Evolutionary conservation across 148 eudicot species (phyloP), one percentile per base, ranked within the genome.

Genomic region (Talinum fruticosum): DNA sequence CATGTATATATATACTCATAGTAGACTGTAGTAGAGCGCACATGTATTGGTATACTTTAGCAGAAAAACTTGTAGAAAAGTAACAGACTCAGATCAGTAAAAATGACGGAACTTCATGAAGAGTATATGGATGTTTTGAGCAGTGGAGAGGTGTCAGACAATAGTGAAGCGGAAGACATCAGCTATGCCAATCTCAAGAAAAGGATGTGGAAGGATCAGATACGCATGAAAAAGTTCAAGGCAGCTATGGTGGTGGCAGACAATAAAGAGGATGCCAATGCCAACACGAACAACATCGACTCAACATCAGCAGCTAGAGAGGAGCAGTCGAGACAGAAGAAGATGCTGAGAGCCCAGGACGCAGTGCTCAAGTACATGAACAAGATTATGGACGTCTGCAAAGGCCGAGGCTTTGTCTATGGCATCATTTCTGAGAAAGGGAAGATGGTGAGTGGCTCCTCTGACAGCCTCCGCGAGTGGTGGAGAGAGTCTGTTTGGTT

Each of bases 341-440:
- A 89, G 81, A 89, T 89, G 90, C 79, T 85, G 21, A 80, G 90
- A 57, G 85, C 93, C 29, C 93, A 91, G 66, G 91, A 89, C 23
- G 84, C 88, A 8, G 70, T 89, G 32, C 82, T 91, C 49, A 91
- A 88, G 83, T 86, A 87, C 81, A 90, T 88, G 94, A 71, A 79
- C 30, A 83, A 83, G 79, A 54, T 83, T 57, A 83, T 79, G 87
- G 87, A 85, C 68, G 87, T 82, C 21, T 85, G 87, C 69, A 79
- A 73, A 75, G 87, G 84, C 12, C 72, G 66, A 51, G 87, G 87
- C 13, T 85, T 85, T 79, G 85, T 85, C 38, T 85, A 85, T 28
- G 87, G 87, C 23, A 85, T 85, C 47, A 82, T 85, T 21, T 83
- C 87, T 0, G 87, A 85, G 73, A 85, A 82, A 54, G 87, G 87